Evolutionary conservation across 2,329 filamentous ascomycete species (phyloP).

Genomic region (Pyrenophora teres): DNA sequence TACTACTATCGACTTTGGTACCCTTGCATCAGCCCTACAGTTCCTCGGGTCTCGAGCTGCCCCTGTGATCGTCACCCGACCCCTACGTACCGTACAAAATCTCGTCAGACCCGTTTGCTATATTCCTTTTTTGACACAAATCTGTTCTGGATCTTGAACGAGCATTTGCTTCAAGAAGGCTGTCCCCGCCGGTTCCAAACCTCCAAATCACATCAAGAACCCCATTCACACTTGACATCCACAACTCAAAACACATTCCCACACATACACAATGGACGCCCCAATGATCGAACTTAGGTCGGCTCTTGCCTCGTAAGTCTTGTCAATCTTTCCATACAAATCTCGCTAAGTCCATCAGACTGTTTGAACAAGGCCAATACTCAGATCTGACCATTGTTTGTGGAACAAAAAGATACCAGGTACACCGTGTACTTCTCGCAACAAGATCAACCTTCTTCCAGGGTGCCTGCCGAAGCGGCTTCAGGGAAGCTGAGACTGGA

Average conservation of each 20-base stretch:
- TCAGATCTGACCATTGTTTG: conserved; percentile 56
- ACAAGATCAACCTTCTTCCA: conserved; percentile 55
- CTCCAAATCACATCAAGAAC: background rate
- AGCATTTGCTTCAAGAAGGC: conserved; percentile 16
- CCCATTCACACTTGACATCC: background rate
- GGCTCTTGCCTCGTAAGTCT: conserved; percentile 54
- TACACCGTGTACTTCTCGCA: conserved; percentile 56
- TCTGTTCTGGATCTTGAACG: conserved; percentile 8
- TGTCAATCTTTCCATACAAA: conserved; percentile 3
- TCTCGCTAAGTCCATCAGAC: conserved; percentile 42
- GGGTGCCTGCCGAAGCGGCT: conserved; percentile 47
- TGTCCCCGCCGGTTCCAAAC: background rate
- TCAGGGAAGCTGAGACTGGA: conserved; percentile 44
- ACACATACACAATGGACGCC: conserved; percentile 43
- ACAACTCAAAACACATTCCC: background rate
- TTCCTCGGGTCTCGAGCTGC: conserved; percentile 17
- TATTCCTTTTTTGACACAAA: conserved; percentile 9
- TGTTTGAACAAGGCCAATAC: conserved; percentile 49
- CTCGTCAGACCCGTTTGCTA: conserved; percentile 11
- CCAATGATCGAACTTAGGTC: conserved; percentile 53
- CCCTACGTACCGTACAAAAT: conserved; percentile 24
- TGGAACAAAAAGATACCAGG: conserved; percentile 52
- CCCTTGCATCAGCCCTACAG: conserved; percentile 25
- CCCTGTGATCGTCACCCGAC: conserved; percentile 15
- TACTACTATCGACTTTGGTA: conserved; percentile 13